A percentile compares a stretch with the other conserved stretches of the same genome.
Evolutionary conservation across 192 early-diverging fungal species (phyloP).

Genomic region (Backusella morwellensis): DNA sequence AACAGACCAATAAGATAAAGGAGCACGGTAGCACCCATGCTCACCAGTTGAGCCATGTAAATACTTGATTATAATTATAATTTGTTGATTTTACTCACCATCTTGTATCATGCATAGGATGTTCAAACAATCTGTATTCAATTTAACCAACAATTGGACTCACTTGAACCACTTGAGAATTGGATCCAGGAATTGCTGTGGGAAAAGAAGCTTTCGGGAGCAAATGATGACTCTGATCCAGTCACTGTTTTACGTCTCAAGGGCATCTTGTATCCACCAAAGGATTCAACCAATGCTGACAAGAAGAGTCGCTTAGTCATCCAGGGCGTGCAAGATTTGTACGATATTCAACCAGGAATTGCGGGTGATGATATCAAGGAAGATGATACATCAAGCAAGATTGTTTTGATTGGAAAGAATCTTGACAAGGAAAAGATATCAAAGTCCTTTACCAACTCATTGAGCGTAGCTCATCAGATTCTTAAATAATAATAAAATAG

Average conservation of each 20-base stretch:
- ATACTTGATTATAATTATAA: neutral
- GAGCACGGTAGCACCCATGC: constrained; percentile 16
- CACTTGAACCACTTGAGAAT: constrained; percentile 41
- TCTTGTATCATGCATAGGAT: constrained; percentile 15
- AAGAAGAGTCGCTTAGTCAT: constrained; percentile 41
- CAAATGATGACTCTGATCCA: constrained; percentile 6
- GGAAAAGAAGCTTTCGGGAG: constrained; percentile 44
- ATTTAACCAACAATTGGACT: constrained; percentile 29
- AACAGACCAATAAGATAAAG: constrained; percentile 26
- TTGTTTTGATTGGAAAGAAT: constrained; percentile 40
- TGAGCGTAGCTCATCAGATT: neutral
- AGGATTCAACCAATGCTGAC: constrained; percentile 12
- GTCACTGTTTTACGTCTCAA: constrained; percentile 60
- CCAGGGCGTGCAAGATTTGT: constrained; percentile 67
- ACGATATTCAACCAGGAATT: constrained; percentile 57
- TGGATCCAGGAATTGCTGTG: constrained; percentile 68
- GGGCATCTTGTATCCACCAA: constrained; percentile 50
- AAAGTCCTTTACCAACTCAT: constrained; percentile 16
- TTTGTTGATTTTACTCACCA: neutral
- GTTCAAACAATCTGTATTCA: constrained; percentile 60
- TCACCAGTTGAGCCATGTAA: constrained; percentile 30
- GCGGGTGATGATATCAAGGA: constrained; percentile 21
- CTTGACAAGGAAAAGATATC: constrained; percentile 20
- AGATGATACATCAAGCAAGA: constrained; percentile 27
- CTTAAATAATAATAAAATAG: neutral